These are phyloP conservation scores for Diospyros kaki DNA, from an alignment of 148 eudicot species.

Conservation along the genomic window DNA sequence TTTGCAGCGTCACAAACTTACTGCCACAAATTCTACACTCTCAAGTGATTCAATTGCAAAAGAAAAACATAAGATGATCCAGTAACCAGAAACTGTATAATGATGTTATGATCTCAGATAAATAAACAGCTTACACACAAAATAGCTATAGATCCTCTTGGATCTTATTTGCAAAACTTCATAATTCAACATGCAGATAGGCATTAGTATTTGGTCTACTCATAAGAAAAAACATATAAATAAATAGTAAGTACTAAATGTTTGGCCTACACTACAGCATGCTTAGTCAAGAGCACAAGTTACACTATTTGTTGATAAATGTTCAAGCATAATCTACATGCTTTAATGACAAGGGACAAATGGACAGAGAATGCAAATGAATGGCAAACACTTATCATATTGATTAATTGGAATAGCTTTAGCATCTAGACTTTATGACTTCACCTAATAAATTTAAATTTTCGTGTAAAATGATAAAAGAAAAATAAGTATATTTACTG, in stretches of 20 bases:
- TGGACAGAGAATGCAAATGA: background rate
- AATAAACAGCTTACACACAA: background rate
- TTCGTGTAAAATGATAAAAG: background rate
- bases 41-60: background rate
- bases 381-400: background rate
- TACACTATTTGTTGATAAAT: background rate
- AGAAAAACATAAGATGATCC: background rate
- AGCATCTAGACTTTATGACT: background rate
- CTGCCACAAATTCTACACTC: no score
- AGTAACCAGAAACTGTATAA: background rate
- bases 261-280: background rate
- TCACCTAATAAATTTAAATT: background rate
- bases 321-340: background rate
- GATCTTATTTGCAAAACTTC: background rate
- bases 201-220: background rate
- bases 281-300: background rate
- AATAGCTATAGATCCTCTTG: conserved; percentile 2
- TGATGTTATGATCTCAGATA: background rate
- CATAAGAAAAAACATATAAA: no score
- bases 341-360: background rate
- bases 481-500: background rate
- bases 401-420: background rate
- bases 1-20: no score
- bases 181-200: background rate
- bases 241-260: no score